Conservation (phyloP, 192 early-diverging fungal species). For the Phlyctochytrium bullatum region DNA sequence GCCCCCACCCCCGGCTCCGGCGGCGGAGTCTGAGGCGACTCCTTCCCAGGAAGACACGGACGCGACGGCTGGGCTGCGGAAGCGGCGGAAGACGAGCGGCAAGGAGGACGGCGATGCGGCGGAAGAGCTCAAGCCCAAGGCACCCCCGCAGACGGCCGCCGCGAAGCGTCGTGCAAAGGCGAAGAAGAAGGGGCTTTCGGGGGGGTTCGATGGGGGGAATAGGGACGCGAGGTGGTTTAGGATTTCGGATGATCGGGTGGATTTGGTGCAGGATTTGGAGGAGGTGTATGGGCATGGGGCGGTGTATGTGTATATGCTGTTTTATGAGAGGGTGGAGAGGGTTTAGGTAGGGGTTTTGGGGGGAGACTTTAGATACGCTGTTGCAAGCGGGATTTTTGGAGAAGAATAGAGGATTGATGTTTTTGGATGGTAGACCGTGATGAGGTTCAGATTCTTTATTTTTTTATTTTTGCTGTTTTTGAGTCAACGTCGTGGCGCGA, state of each 20-base stretch:
- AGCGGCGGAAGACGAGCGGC: conserved; percentile 7
- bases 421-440: no score
- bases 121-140: not conserved
- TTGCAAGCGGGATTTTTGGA: no score
- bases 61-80: not conserved
- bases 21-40: not conserved
- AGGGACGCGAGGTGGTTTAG: conserved; percentile 71
- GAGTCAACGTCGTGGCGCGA: no score
- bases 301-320: conserved; percentile 50
- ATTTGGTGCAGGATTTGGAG: conserved; percentile 39
- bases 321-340: no score
- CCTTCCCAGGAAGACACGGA: not conserved
- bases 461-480: no score
- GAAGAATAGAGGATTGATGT: no score
- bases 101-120: not conserved
- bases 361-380: no score
- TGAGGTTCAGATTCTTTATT: no score
- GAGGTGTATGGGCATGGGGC: conserved; percentile 46
- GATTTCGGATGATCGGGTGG: conserved; percentile 58
- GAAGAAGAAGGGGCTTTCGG: not conserved
- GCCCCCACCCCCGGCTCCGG: no score
- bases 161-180: not conserved
- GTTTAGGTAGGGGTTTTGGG: no score
- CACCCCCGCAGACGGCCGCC: no score
- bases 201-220: no score